A percentile compares a stretch with the other conserved stretches of the same genome.
phyloP scores from a whole-genome alignment of 257 asterid genomes.

The Solanum etuberosum region DNA sequence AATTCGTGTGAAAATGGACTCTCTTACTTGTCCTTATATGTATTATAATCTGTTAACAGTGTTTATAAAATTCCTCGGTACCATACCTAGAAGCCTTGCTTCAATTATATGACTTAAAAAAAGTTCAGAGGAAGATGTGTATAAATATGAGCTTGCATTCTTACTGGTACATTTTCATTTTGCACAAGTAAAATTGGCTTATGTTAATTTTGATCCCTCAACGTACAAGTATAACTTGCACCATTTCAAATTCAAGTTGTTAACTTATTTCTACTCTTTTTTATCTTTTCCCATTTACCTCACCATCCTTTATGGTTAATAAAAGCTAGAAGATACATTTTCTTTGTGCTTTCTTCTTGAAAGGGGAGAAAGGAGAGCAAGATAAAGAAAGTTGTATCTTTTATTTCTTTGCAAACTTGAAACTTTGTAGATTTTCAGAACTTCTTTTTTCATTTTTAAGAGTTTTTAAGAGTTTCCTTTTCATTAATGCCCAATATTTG shows the following conservation, averaged over 20 bases:
- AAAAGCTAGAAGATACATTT: not conserved
- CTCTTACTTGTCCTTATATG: not conserved
- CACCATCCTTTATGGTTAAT: not conserved
- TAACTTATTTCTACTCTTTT: not conserved
- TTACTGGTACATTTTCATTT: not conserved
- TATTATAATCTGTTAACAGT: not conserved
- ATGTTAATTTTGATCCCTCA: not conserved
- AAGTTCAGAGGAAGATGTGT: not conserved
- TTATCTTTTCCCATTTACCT: not conserved
- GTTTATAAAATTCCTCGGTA: not conserved
- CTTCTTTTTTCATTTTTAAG: not conserved
- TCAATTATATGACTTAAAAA: too few relatives aligned
- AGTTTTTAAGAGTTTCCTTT: not conserved
- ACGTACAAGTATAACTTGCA: not conserved
- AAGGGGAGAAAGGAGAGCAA: not conserved
- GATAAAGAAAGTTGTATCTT: not conserved
- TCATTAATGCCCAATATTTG: not conserved
- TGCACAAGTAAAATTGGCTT: not conserved
- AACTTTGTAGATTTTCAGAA: not conserved
- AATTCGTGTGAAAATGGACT: not conserved
- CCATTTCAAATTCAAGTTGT: not conserved
- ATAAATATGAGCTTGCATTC: not conserved
- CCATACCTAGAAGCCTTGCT: not conserved
- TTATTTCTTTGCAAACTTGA: not conserved
- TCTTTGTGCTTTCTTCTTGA: not conserved